Base-by-base conservation (phyloP, 2,329 filamentous ascomycete genomes). In the Amylocarpus encephaloides region DNA sequence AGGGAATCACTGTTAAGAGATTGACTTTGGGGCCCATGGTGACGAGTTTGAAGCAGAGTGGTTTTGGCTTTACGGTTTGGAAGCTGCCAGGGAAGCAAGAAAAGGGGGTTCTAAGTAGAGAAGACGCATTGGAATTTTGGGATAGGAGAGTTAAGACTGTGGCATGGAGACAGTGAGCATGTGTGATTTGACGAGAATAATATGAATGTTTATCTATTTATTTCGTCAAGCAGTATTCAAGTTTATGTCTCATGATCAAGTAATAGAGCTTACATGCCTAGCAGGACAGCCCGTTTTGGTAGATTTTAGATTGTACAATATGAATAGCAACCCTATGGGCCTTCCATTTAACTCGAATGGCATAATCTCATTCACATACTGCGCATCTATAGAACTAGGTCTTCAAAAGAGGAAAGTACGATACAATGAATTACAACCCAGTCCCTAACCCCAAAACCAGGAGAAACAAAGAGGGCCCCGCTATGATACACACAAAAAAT, bases 11-110 rank as follows among this genome's bases (percentile, higher is more conserved):
- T 10, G 56, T 60, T 5, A 46, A 18, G 36, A 52, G 59, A 40
- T 48, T 60, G 50, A 61, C 52, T 13, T 43, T 59, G 19, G 59
- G 59, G 3, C 59, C 59, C 6, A 58, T 62, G 54, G 59, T 62
- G 1, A 62, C 59, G 13, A 62, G 59, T 51, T 52, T 62, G 57
- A 62, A 62, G 46, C 59, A 61, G 49, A 61, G 58, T 49, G 59
- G 59, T 1, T 59, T 61, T 48, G 58, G 55, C 3, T 58, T 59
- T 52, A 62, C 59, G 13, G 19, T 61, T 49, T 62, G 58, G 58
- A 55, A 50, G 40, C 36, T 62, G 19, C 59, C 59, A 6, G 46
- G 43, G 3, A n/a, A 13, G 11, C 49, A 52, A 10, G 54, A 57
- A 45, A 56, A 55, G n/a, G 52, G 46, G 3, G 45, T 46, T 6